phyloP scores from a whole-genome alignment of 2,329 filamentous ascomycete species.

The Cladophialophora chaetospira region DNA sequence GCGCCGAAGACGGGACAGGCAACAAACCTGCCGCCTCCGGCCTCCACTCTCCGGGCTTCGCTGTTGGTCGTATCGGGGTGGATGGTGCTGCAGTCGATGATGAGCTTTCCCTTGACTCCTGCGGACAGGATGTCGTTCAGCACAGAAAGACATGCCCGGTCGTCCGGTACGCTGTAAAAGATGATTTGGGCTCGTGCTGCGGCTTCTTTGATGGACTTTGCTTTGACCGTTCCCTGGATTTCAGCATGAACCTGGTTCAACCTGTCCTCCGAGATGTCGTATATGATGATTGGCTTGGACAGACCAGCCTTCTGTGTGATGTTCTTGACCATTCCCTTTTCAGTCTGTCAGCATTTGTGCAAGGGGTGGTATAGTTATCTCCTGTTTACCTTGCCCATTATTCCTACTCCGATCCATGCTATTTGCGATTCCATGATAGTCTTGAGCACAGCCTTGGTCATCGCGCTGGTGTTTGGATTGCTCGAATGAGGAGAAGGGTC shows the following conservation, averaged over 20 bases:
- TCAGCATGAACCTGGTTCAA: slow-evolving; percentile 64
- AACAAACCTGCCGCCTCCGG: slow-evolving; percentile 69
- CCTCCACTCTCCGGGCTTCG: slow-evolving; percentile 59
- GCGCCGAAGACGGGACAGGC: slow-evolving; percentile 60
- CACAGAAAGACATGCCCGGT: slow-evolving; percentile 67
- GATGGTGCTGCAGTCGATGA: slow-evolving; percentile 85
- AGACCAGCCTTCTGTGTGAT: slow-evolving; percentile 74
- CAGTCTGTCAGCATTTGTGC: neutral
- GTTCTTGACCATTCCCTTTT: slow-evolving; percentile 71
- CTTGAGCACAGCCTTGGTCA: too few species aligned
- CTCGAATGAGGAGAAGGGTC: too few species aligned
- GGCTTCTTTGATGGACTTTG: slow-evolving; percentile 63
- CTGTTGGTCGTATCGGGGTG: slow-evolving; percentile 76
- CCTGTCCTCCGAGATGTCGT: slow-evolving; percentile 73
- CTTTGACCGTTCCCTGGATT: slow-evolving; percentile 62
- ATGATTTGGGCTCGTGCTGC: slow-evolving; percentile 72
- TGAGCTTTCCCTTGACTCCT: slow-evolving; percentile 69
- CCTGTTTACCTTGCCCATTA: neutral
- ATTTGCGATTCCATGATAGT: too few species aligned
- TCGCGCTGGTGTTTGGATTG: too few species aligned
- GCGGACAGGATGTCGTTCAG: slow-evolving; percentile 59
- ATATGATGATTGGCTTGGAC: slow-evolving; percentile 70
- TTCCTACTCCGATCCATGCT: neutral
- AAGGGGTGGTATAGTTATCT: neutral
- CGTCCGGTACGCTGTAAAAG: slow-evolving; percentile 78